Evolutionary conservation across 495 filamentous ascomycete genomes (phyloP).

Genomic region (Parachaetomium inaequale): DNA sequence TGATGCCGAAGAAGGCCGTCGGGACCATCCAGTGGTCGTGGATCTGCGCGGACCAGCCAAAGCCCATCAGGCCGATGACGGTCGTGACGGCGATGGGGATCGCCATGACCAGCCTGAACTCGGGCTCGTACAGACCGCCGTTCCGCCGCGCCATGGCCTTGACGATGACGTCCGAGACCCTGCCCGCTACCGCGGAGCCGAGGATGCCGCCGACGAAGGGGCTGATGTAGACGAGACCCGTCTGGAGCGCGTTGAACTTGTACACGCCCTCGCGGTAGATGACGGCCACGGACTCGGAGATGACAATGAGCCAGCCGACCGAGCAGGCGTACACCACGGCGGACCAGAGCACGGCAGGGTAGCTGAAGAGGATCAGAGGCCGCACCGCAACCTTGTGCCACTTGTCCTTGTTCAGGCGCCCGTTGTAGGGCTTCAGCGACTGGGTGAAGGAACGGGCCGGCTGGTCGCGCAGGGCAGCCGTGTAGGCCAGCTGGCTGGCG

Average conservation of each 20-base stretch:
- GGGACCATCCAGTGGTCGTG: conserved; percentile 86
- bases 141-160: conserved; percentile 77
- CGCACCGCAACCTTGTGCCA: conserved; percentile 74
- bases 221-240: conserved; percentile 83
- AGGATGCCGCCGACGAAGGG: conserved; percentile 87
- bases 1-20: conserved; percentile 85
- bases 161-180: conserved; percentile 81
- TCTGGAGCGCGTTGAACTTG: conserved; percentile 72
- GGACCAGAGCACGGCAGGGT: conserved; percentile 90
- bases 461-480: conserved; percentile 52
- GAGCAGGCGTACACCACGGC: conserved; percentile 80
- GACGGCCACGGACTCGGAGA: conserved; percentile 78
- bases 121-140: conserved; percentile 90
- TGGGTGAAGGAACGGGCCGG: conserved; percentile 66
- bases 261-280: conserved; percentile 72
- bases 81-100: conserved; percentile 76
- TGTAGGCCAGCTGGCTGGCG: conserved; percentile 50
- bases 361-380: conserved; percentile 81
- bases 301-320: conserved; percentile 91
- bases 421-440: conserved; percentile 69
- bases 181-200: conserved; percentile 86
- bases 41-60: conserved; percentile 79
- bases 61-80: conserved; percentile 84
- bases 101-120: conserved; percentile 92
- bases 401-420: conserved; percentile 69